Evolutionary conservation across 345 rosid species (phyloP).

Genomic region (Citrus medica): DNA sequence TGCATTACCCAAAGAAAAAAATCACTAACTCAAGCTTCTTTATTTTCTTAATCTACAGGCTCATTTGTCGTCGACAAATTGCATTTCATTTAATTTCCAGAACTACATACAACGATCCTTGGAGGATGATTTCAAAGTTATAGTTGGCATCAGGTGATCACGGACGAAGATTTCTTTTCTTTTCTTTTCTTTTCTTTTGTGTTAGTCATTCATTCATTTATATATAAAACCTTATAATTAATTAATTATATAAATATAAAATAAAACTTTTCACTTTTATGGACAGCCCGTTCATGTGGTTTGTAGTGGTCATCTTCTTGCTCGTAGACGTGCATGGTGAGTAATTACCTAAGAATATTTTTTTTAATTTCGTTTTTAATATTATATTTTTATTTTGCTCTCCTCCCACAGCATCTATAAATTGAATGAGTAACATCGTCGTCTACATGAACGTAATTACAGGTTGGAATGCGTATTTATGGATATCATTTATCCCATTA

Average conservation of each 20-base stretch:
- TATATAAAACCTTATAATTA: not conserved
- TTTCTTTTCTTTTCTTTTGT: too few relatives aligned
- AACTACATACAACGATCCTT: conserved; percentile 70
- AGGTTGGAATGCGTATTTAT: conserved; percentile 68
- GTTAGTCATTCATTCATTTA: too few relatives aligned
- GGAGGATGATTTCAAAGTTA: conserved; percentile 73
- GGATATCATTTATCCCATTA: conserved; percentile 75
- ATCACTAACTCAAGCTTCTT: not conserved
- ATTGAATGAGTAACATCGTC: too few relatives aligned
- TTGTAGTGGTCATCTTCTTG: conserved; percentile 59
- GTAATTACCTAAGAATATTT: not conserved
- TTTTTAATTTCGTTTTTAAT: not conserved
- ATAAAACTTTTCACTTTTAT: not conserved
- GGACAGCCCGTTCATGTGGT: conserved; percentile 71
- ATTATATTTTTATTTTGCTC: not conserved
- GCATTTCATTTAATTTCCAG: conserved; percentile 57
- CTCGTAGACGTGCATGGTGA: conserved; percentile 67
- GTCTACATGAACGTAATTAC: not conserved
- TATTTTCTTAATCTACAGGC: conserved; percentile 30
- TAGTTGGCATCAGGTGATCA: conserved; percentile 64
- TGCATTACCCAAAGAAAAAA: too few relatives aligned
- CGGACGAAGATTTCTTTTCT: too few relatives aligned
- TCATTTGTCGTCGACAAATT: conserved; percentile 43
- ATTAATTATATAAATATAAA: too few relatives aligned
- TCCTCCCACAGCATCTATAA: not conserved